Evolutionary conservation across 495 filamentous ascomycete genomes (phyloP).

Genomic region (Tirmania nivea): DNA sequence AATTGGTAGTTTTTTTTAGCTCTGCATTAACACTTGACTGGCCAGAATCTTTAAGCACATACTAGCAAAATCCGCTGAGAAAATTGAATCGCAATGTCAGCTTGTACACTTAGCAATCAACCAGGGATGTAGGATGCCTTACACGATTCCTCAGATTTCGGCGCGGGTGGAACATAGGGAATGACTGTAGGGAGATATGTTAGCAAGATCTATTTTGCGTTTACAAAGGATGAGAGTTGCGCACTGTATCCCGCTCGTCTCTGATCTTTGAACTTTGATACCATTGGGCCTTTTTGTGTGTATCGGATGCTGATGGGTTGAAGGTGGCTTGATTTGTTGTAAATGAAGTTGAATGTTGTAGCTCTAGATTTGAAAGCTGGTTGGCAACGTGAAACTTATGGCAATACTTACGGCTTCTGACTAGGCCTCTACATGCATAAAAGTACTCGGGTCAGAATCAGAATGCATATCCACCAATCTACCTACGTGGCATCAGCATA

Average conservation of each 20-base stretch:
- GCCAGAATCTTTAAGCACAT: not conserved
- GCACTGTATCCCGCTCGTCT: conserved; percentile 17
- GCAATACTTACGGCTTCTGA: too few species aligned
- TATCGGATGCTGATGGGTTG: too few species aligned
- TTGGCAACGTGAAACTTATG: too few species aligned
- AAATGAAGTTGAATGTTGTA: too few species aligned
- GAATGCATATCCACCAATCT: too few species aligned
- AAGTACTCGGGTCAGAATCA: too few species aligned
- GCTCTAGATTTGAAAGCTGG: too few species aligned
- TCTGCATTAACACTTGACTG: not conserved
- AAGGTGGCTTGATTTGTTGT: too few species aligned
- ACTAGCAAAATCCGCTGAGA: conserved; percentile 11
- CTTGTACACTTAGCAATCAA: not conserved
- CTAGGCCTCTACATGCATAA: too few species aligned
- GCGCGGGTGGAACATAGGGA: conserved; percentile 10
- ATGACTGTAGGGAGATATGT: conserved; percentile 11
- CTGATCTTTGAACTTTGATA: conserved; percentile 10
- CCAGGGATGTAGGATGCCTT: not conserved
- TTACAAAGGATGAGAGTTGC: not conserved
- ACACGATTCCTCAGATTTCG: conserved; percentile 14
- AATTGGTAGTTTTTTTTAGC: not conserved
- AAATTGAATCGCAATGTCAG: not conserved
- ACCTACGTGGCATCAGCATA: too few species aligned
- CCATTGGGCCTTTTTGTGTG: too few species aligned
- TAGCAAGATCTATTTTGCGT: not conserved